phyloP scores from a whole-genome alignment of 2,329 filamentous ascomycete genomes.

The Fusarium equiseti region DNA sequence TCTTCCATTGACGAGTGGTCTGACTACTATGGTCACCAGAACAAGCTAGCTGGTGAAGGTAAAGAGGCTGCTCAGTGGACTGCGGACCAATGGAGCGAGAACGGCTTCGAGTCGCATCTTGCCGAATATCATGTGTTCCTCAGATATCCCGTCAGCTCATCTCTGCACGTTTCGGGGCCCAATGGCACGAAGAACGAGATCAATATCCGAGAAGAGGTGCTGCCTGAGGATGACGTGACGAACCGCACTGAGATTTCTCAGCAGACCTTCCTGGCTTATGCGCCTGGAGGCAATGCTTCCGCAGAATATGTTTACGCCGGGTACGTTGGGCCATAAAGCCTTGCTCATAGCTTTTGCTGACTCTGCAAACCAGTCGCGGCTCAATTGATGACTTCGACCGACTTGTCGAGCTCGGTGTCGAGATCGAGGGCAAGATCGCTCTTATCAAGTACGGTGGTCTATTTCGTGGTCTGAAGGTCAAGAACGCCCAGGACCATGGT shows the following conservation, averaged over 20 bases:
- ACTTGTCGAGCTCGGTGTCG: slow-evolving; percentile 74
- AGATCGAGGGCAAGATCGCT: slow-evolving; percentile 81
- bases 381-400: slow-evolving; percentile 80
- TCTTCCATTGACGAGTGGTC: slow-evolving; percentile 55
- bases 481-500: slow-evolving; percentile 84
- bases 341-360: too few species aligned
- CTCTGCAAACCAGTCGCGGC: slow-evolving; percentile 60
- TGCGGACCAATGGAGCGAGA: slow-evolving; percentile 52
- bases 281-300: slow-evolving; percentile 80
- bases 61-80: slow-evolving; percentile 56
- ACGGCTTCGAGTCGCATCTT: slow-evolving; percentile 52
- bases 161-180: slow-evolving; percentile 56
- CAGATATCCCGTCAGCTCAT: slow-evolving; percentile 70
- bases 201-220: slow-evolving; percentile 76
- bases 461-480: slow-evolving; percentile 86
- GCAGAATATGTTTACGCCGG: slow-evolving; percentile 82
- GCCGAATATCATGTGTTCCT: slow-evolving; percentile 69
- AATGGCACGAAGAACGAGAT: slow-evolving; percentile 70
- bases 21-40: slow-evolving; percentile 55
- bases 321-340: slow-evolving; percentile 48
- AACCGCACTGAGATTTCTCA: slow-evolving; percentile 72
- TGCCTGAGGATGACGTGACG: slow-evolving; percentile 80
- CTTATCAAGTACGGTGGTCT: slow-evolving; percentile 80
- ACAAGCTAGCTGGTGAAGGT: slow-evolving; percentile 55
- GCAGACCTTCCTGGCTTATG: slow-evolving; percentile 87